A percentile compares a stretch with the other conserved stretches of the same genome.
phyloP scores from a whole-genome alignment of 2,329 filamentous ascomycete species.

The Verticillium alfalfae region DNA sequence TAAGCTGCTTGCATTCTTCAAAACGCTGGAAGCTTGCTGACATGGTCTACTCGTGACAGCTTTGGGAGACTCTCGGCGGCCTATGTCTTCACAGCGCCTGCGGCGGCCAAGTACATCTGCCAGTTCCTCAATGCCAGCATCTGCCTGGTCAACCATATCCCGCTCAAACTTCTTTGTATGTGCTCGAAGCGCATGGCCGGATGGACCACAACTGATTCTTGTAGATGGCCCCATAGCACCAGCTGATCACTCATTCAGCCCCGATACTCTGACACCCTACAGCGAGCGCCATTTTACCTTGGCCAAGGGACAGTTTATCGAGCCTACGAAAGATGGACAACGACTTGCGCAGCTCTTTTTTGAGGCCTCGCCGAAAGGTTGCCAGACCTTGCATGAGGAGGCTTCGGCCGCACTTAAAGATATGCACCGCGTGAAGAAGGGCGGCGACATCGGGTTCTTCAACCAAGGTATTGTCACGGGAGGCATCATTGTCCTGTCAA shows the following conservation, averaged over 20 bases:
- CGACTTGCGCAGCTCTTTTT: conserved; percentile 12
- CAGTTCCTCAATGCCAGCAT: conserved; percentile 47
- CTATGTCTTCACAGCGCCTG: conserved; percentile 45
- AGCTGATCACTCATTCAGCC: conserved; percentile 14
- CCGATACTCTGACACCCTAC: conserved; percentile 29
- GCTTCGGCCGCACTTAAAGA: conserved; percentile 19
- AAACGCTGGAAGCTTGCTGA: conserved; percentile 7
- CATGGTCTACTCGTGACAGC: conserved; percentile 13
- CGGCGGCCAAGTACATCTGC: conserved; percentile 51
- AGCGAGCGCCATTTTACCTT: conserved; percentile 34
- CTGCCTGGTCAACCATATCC: conserved; percentile 53
- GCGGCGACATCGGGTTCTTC: conserved; percentile 37
- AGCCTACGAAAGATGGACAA: conserved; percentile 10
- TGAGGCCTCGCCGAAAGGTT: conserved; percentile 5
- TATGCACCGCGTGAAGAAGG: conserved; percentile 21
- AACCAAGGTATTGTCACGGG: conserved; percentile 38
- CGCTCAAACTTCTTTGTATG: conserved; percentile 39
- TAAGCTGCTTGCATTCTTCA: conserved; percentile 12
- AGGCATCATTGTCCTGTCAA: conserved; percentile 17
- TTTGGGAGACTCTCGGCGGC: conserved; percentile 30
- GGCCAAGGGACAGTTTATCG: conserved; percentile 34
- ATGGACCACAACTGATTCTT: background rate
- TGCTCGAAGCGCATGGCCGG: background rate
- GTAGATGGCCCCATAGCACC: conserved; percentile 29
- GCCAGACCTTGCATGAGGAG: conserved; percentile 5